phyloP scores from a whole-genome alignment of 1,139 yeast genomes.

The Debaryomyces sp. region DNA sequence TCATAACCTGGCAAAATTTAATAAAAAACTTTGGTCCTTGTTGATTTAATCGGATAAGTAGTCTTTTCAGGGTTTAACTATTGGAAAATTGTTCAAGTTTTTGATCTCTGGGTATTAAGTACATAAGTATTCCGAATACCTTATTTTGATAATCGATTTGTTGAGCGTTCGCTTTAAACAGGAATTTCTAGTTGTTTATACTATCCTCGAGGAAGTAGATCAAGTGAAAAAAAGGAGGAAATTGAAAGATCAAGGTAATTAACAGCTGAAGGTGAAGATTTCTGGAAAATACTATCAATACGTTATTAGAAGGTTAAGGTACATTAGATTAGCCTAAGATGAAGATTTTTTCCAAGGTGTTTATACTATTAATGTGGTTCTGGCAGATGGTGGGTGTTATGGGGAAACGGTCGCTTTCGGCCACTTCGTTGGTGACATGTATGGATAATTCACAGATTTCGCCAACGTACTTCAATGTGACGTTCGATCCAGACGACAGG shows the following conservation, averaged over 20 bases:
- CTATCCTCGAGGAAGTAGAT: not conserved
- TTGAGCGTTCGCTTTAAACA: not conserved
- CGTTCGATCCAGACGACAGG: constrained; percentile 65
- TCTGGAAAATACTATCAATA: not conserved
- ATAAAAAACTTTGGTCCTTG: constrained; percentile 2
- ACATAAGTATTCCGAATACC: not conserved
- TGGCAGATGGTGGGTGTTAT: constrained; percentile 3
- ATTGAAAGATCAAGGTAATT: not conserved
- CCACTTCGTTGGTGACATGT: constrained; percentile 74
- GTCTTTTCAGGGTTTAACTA: not conserved
- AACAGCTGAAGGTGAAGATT: not conserved
- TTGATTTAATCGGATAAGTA: not conserved
- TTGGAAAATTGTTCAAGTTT: not conserved
- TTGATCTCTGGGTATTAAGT: not conserved
- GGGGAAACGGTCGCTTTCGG: constrained; percentile 46
- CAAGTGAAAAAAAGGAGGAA: not conserved
- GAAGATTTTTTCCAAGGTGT: not conserved
- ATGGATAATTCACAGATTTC: constrained; percentile 67
- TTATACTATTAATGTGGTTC: constrained; percentile 1
- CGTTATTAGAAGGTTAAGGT: not conserved
- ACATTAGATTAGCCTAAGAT: not conserved
- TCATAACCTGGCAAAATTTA: constrained; percentile 4
- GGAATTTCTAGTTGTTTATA: not conserved
- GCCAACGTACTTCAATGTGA: constrained; percentile 67
- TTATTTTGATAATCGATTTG: not conserved